Evolutionary conservation across 805 yeast species (phyloP), one percentile per base, ranked within the genome.

Genomic region (Yamadazyma tumulicola): DNA sequence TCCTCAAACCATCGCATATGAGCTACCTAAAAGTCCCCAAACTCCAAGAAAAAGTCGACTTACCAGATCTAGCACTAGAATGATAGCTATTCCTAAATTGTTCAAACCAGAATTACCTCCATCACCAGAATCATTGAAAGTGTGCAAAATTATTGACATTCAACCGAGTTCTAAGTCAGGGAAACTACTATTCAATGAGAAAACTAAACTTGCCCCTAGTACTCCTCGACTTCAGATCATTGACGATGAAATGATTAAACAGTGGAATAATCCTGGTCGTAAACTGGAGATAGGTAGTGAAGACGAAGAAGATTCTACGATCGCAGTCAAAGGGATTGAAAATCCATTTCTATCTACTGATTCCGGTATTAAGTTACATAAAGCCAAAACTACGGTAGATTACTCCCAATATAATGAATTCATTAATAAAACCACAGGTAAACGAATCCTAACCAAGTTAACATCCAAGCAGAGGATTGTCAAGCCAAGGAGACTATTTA

Each of bases 401-500:
- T 65, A 57, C 38, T 61, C 59, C 14, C 52, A 61, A 11, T 66
- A 63, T 31, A 51, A 64, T 33, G 75, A 71, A 41, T 48, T 59
- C 39, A 44, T 68, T 6, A 37, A 35, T 20, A 61, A 69, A 47
- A 61, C 57, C 38, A 61, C 59, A 0, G 75, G 75, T 2, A 55
- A 67, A 37, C 55, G 54, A 18, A 47, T 54, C 5, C 47, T 54
- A 7, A 47, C 51, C 30, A 45, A 48, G 20, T 42, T 69, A 25
- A 51, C 59, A 15, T 54, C 53, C 11, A 42, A 40, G 7, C 64
- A 67, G 30, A 47, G 52, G 29, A 47, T 47, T 5, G 52, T 67
- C 26, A 63, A 60, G 45, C 76, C 77, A 0, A 66, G 54, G 34
- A 54, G 48, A 29, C 47, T 70, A 8, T 35, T 35, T 16, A 34